Conservation (phyloP, 2,329 filamentous ascomycete genomes). For the Alternaria conjuncta region DNA sequence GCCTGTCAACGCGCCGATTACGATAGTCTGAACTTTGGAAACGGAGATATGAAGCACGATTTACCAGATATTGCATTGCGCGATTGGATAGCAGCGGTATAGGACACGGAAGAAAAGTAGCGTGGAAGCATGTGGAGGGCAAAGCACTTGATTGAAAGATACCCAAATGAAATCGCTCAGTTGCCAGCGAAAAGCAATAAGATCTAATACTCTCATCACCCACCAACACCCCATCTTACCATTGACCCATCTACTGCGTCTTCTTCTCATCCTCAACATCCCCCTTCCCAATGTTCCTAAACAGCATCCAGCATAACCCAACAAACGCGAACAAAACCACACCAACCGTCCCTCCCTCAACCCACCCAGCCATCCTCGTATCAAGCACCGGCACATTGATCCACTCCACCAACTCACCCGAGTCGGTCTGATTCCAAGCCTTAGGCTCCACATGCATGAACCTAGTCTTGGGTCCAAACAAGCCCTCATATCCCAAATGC, state of each 20-base stretch:
- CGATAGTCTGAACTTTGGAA: slow-evolving; percentile 16
- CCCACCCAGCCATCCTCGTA: slow-evolving; percentile 40
- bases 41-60: neutral
- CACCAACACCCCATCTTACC: neutral
- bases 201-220: neutral
- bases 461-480: slow-evolving; percentile 77
- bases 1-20: slow-evolving; percentile 29
- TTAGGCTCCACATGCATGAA: slow-evolving; percentile 73
- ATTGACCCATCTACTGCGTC: slow-evolving; percentile 24
- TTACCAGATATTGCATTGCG: neutral
- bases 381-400: slow-evolving; percentile 54
- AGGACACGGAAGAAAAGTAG: neutral
- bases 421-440: neutral
- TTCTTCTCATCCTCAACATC: slow-evolving; percentile 15
- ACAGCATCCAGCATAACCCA: slow-evolving; percentile 54
- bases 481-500: slow-evolving; percentile 83
- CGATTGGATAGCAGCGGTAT: neutral
- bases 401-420: slow-evolving; percentile 33
- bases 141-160: slow-evolving; percentile 7
- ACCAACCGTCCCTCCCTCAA: slow-evolving; percentile 53
- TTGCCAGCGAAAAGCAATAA: slow-evolving; percentile 3
- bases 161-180: slow-evolving; percentile 9
- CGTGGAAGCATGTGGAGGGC: neutral
- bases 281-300: slow-evolving; percentile 16
- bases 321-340: slow-evolving; percentile 53